These are phyloP conservation scores for Capsicum rhomboideum DNA, from an alignment of 257 asterid genomes.

Conservation along the genomic window DNA sequence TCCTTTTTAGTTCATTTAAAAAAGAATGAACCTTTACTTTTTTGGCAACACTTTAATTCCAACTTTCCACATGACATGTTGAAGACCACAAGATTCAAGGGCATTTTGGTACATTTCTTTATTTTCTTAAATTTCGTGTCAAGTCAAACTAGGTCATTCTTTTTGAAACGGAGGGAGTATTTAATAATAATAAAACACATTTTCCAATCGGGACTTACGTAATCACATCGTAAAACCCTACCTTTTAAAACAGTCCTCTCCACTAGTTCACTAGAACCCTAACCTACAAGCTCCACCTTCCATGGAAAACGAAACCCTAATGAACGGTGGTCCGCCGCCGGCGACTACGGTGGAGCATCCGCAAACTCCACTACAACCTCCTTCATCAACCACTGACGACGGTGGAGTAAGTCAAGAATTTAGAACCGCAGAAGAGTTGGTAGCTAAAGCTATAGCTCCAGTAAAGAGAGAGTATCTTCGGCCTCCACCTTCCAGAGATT, in stretches of 20 bases:
- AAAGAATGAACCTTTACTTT: too few relatives aligned
- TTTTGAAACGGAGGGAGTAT: too few relatives aligned
- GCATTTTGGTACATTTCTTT: too few relatives aligned
- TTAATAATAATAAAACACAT: too few relatives aligned
- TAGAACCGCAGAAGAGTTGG: slow-evolving; percentile 52
- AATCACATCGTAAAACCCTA: not conserved
- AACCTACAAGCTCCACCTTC: not conserved
- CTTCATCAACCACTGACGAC: not conserved
- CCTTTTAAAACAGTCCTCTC: not conserved
- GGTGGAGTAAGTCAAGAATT: not conserved
- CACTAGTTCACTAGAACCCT: not conserved
- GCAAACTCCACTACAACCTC: not conserved
- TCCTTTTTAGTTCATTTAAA: too few relatives aligned
- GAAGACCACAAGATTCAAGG: too few relatives aligned
- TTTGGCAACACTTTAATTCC: too few relatives aligned
- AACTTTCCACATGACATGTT: too few relatives aligned
- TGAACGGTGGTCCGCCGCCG: not conserved
- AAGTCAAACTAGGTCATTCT: too few relatives aligned
- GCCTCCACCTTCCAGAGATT: slow-evolving; percentile 51
- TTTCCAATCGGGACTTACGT: too few relatives aligned
- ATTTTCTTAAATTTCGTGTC: too few relatives aligned
- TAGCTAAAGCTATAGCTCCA: slow-evolving; percentile 83
- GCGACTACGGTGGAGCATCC: not conserved
- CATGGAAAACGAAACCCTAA: not conserved
- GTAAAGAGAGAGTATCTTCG: slow-evolving; percentile 62